These are phyloP conservation scores for Cytospora leucostoma DNA, from an alignment of 2,329 filamentous ascomycete genomes.

Conservation along the genomic window DNA sequence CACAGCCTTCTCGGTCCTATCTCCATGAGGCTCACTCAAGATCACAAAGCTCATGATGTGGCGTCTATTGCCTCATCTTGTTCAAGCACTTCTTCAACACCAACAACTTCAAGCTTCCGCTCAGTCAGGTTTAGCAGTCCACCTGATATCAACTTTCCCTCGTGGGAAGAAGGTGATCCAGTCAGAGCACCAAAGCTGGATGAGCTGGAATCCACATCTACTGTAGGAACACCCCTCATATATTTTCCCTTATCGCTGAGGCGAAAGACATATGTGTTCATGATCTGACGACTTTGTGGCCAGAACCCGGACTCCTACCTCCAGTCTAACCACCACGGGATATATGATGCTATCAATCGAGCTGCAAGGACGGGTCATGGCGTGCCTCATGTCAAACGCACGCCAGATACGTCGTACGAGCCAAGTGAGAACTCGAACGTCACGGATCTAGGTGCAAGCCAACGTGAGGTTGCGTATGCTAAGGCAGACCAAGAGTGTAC, in stretches of 20 bases:
- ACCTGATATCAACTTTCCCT: background rate
- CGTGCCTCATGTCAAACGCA: background rate
- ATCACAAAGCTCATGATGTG: no score
- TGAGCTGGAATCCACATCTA: no score
- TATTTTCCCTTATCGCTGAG: no score
- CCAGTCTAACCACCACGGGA: background rate
- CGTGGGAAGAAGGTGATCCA: background rate
- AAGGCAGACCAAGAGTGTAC: background rate
- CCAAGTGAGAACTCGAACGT: background rate
- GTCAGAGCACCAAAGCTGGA: background rate
- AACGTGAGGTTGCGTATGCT: background rate
- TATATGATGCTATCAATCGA: background rate
- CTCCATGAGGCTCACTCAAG: no score
- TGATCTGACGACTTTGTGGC: no score
- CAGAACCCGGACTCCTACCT: background rate
- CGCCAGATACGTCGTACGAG: background rate
- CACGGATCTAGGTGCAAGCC: background rate
- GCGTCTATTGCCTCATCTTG: background rate
- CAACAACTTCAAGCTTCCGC: background rate
- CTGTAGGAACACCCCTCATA: no score
- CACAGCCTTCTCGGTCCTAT: no score
- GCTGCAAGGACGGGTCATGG: background rate
- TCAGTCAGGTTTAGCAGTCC: background rate
- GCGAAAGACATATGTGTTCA: no score
- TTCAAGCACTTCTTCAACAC: background rate